These are phyloP conservation scores for Asterophora parasitica DNA, from an alignment of 768 basidiomycete species.

Conservation along the genomic window DNA sequence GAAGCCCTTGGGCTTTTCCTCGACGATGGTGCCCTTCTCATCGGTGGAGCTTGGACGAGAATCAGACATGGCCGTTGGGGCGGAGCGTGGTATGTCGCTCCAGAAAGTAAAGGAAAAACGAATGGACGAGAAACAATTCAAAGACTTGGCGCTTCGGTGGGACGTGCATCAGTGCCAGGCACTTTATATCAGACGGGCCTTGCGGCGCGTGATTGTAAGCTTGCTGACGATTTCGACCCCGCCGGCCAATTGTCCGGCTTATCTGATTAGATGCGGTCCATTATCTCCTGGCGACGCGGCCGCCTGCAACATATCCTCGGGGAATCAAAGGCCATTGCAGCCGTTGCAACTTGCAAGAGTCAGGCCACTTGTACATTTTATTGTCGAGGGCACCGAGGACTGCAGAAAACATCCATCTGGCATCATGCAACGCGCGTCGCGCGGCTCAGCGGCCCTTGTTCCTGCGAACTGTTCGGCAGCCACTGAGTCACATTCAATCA, in stretches of 20 bases:
- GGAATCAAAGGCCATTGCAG: background rate
- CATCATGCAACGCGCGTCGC: too few species aligned
- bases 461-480: background rate
- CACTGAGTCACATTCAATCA: slow-evolving; percentile 4
- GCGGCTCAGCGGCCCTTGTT: background rate
- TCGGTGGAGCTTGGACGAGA: slow-evolving; percentile 37
- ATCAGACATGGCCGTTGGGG: slow-evolving; percentile 34
- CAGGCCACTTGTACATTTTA: too few species aligned
- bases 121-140: slow-evolving; percentile 16
- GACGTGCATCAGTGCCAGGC: background rate
- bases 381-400: too few species aligned
- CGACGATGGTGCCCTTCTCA: slow-evolving; percentile 39
- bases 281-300: background rate
- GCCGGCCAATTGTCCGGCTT: slow-evolving; percentile 5
- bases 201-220: slow-evolving; percentile 21
- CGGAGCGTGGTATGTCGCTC: slow-evolving; percentile 8
- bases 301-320: background rate
- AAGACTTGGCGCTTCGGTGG: slow-evolving; percentile 2
- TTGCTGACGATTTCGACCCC: slow-evolving; percentile 11
- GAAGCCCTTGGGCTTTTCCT: slow-evolving; percentile 32
- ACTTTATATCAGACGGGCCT: slow-evolving; percentile 14
- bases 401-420: background rate
- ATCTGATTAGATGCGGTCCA: slow-evolving; percentile 15
- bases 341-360: too few species aligned
- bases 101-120: slow-evolving; percentile 9